Base-by-base conservation (phyloP, 768 basidiomycete genomes). In the Boletellus sp. region DNA sequence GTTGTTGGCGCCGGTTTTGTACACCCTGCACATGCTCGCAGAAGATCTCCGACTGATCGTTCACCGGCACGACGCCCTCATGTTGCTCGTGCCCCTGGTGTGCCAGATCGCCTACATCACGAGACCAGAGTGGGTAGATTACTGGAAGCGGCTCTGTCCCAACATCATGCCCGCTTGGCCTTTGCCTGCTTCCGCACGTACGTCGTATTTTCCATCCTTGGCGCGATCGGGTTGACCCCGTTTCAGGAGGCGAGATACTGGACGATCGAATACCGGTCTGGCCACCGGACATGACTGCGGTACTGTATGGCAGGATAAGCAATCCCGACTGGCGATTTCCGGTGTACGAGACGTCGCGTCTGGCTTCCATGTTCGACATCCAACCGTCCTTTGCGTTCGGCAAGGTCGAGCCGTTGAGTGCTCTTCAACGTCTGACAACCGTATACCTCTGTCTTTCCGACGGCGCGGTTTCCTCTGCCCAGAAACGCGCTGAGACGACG, bases 121-220 rank as follows among this genome's bases (percentile, higher is more conserved):
- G 15, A 80, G 88, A 17, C 82, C 84, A 0, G 92, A 92, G 61
- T 95, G 93, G 94, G 81, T 81, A 6, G 92, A 96, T 68, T 94
- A 94, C 62, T 95, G 93, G 94, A 85, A 86, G 60, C 78, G 92
- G 12, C 70, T 91, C 36, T 82, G 83, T 57, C 88, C 91, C 4
- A 77, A 79, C 39, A 76, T 76, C 23, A 70, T 78, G 55, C 68
- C 71, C n/a, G 64, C 67, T 24, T 89, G 89, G 90, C 80, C 81
- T 2, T 72, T 76, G 2, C 69, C 77, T 15, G 61, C 68, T 3
- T 70, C 66, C 32, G 59, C 72, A 45, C 58, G 61, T 64, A 23
- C 46, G 52, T 49, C 12, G 10, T 28, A n/a, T 20, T 19, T n/a
- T 40, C 42, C 35, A 5, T n/a, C 20, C 11, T 13, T 33, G 22